Evolutionary conservation across 306 rosid genomes (phyloP), one percentile per base, ranked within the genome.

Genomic region (Chamaecrista fasciculata): DNA sequence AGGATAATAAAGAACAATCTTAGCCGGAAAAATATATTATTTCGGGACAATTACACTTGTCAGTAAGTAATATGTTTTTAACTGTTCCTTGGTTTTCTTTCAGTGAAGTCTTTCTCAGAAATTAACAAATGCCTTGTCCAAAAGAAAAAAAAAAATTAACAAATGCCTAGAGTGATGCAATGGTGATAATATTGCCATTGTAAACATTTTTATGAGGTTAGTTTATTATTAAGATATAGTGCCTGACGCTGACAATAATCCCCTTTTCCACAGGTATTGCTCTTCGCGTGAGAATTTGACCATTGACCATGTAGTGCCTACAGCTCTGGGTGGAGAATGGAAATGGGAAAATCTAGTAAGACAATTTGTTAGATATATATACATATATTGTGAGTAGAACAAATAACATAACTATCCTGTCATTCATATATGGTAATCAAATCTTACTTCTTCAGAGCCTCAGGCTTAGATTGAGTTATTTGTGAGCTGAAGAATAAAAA

Each of bases 341-440:
- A 82, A 81, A 53, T 90, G 98, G 98, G 97, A 93, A 66, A 93
- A 93, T 77, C 85, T 93, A 83, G 98, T 93, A 78, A 78, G 90
- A 50, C 42, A 33, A 49, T 62, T 31, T 62, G 21, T 42, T 74
- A 37, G 29, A 44, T 53, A 15, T 49, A 15, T n/a, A n/a, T n/a
- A n/a, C n/a, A n/a, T n/a, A n/a, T n/a, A n/a, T n/a, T n/a, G n/a
- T n/a, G n/a, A n/a, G n/a, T n/a, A n/a, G n/a, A n/a, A 19, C 1
- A 23, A 31, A 58, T 33, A 33, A 33, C 28, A 59, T 8, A 8
- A 19, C 9, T 57, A 57, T n/a, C 4, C 50, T 44, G 5, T 37
- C 48, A 46, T 64, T 36, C 15, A 16, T 18, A 58, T 58, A 16
- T 9, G n/a, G 43, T 16, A 9, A 15, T 40, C 12, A 11, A 58